Evolutionary conservation across 805 yeast genomes (phyloP).

Genomic region (Yarrowia porcina): DNA sequence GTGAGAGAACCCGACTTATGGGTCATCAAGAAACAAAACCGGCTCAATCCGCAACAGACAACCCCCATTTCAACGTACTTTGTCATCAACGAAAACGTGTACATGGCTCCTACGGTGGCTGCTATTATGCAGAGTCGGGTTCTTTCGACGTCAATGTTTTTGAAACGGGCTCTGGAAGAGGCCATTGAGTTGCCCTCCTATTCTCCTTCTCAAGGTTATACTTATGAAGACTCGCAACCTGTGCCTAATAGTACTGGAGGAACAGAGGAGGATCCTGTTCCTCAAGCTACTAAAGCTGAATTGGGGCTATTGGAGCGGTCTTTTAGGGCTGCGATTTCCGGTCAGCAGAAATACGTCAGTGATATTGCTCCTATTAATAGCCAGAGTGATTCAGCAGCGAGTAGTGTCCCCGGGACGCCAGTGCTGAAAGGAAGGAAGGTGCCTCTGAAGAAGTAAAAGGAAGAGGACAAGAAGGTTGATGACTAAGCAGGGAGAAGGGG

Average conservation of each 20-base stretch:
- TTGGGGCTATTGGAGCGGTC: conserved; percentile 1
- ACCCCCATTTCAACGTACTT: conserved; percentile 71
- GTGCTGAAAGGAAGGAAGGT: conserved; percentile 4
- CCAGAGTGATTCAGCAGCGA: not conserved
- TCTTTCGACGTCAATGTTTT: conserved; percentile 46
- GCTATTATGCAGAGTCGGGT: conserved; percentile 71
- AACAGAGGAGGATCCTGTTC: not conserved
- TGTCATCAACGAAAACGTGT: conserved; percentile 86
- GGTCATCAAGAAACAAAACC: conserved; percentile 79
- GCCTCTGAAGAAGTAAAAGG: conserved; percentile 5
- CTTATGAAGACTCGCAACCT: conserved; percentile 37
- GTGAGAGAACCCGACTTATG: conserved; percentile 89
- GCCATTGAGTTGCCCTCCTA: conserved; percentile 52
- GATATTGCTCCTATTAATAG: conserved; percentile 1
- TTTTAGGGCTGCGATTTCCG: conserved; percentile 9
- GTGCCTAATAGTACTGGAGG: not conserved
- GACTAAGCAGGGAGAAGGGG: too few species aligned
- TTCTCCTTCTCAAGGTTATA: conserved; percentile 60
- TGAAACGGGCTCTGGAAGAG: conserved; percentile 48
- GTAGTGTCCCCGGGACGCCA: conserved; percentile 9
- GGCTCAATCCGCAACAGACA: conserved; percentile 53
- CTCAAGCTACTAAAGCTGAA: conserved; percentile 1
- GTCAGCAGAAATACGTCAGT: conserved; percentile 6
- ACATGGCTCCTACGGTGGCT: conserved; percentile 79
- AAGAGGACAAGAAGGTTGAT: not conserved